These are phyloP conservation scores for Pythium aphanidermatum DNA, from an alignment of 352 stramenopile genomes.

Conservation along the genomic window DNA sequence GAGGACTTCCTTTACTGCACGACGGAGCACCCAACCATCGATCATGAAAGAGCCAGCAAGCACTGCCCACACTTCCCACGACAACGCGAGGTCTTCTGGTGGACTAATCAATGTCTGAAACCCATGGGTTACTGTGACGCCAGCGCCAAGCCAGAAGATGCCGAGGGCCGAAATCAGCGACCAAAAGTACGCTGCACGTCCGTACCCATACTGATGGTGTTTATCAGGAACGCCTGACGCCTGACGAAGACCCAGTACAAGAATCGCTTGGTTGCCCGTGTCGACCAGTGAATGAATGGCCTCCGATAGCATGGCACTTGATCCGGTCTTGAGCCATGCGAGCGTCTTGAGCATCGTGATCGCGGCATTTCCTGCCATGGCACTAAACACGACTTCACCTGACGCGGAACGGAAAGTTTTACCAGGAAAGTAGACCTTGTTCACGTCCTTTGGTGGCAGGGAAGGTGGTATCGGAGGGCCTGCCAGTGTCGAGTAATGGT, in stretches of 20 bases:
- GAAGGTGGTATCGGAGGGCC: constrained; percentile 21
- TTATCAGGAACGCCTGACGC: constrained; percentile 87
- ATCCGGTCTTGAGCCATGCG: constrained; percentile 91
- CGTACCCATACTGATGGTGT: constrained; percentile 97
- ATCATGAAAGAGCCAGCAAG: constrained; percentile 93
- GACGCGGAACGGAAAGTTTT: constrained; percentile 77
- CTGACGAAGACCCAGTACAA: constrained; percentile 81
- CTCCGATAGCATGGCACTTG: constrained; percentile 96
- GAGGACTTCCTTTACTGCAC: constrained; percentile 85
- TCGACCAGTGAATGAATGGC: constrained; percentile 97
- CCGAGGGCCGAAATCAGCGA: constrained; percentile 97
- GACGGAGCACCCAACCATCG: constrained; percentile 94
- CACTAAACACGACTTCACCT: constrained; percentile 73
- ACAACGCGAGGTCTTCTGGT: constrained; percentile 54
- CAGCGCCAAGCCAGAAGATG: constrained; percentile 97
- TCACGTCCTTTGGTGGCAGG: constrained; percentile 67
- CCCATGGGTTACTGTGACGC: constrained; percentile 93
- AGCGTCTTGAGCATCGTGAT: constrained; percentile 91
- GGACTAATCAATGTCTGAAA: constrained; percentile 76
- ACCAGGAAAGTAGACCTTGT: constrained; percentile 81
- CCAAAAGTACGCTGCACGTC: constrained; percentile 98
- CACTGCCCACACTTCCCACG: constrained; percentile 94
- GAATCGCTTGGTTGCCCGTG: constrained; percentile 95
- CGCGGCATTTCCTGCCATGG: constrained; percentile 92
- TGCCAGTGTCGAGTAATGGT: no score